Evolutionary conservation across 2,329 filamentous ascomycete genomes (phyloP).

Genomic region (Exophiala sp.): DNA sequence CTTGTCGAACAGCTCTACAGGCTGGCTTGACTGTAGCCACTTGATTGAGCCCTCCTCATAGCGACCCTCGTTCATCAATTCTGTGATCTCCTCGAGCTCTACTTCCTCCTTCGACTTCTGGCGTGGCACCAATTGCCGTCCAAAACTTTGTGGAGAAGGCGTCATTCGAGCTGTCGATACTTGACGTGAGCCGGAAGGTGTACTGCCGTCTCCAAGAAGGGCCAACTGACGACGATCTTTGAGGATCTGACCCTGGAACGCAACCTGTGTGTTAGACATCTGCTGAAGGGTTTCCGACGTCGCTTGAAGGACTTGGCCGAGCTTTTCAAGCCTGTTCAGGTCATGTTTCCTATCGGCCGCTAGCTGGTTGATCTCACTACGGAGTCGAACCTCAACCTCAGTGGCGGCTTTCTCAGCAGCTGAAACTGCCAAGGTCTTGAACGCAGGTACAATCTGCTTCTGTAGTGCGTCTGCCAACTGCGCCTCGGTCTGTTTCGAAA

Average conservation of each 20-base stretch:
- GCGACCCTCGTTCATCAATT: constrained; percentile 38
- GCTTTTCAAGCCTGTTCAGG: constrained; percentile 58
- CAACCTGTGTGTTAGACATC: constrained; percentile 42
- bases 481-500: constrained; percentile 66
- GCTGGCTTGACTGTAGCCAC: constrained; percentile 61
- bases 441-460: constrained; percentile 61
- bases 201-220: constrained; percentile 25
- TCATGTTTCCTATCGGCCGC: constrained; percentile 53
- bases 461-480: constrained; percentile 62
- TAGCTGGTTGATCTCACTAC: constrained; percentile 49
- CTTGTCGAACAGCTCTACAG: constrained; percentile 59
- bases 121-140: constrained; percentile 14
- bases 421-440: constrained; percentile 62
- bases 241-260: constrained; percentile 41
- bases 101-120: constrained; percentile 34
- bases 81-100: constrained; percentile 42
- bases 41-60: constrained; percentile 47
- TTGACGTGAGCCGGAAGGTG: constrained; percentile 29
- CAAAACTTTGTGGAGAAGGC: constrained; percentile 26
- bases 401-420: constrained; percentile 64
- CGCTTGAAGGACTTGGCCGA: constrained; percentile 52
- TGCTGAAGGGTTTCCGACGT: constrained; percentile 52
- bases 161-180: constrained; percentile 21
- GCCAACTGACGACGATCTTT: constrained; percentile 27
- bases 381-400: constrained; percentile 63